Conservation (phyloP, 805 yeast species). For the Saturnispora sanitii region DNA sequence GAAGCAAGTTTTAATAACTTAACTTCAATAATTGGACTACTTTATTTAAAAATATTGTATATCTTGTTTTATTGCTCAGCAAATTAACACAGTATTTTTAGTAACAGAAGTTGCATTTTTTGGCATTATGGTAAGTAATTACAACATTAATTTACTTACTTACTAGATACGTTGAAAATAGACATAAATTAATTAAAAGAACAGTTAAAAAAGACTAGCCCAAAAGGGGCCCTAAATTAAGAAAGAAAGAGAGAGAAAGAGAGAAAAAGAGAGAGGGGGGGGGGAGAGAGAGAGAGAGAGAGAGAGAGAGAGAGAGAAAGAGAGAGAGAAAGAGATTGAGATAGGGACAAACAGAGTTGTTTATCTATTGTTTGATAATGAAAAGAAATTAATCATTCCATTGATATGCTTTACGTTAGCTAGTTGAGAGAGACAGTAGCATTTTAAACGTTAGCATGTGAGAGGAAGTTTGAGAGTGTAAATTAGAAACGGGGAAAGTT, state of each 20-base stretch:
- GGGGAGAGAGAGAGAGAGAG: conserved; percentile 3
- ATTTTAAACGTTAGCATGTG: not conserved
- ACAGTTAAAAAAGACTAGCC: conserved; percentile 25
- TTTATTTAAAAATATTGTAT: too few species aligned
- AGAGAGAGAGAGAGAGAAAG: conserved; percentile 4
- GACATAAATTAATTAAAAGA: not conserved
- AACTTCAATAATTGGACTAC: too few species aligned
- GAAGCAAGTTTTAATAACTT: too few species aligned
- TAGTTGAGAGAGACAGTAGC: too few species aligned
- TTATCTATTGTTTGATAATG: too few species aligned
- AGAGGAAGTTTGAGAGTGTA: not conserved
- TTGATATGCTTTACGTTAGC: not conserved
- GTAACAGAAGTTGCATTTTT: too few species aligned
- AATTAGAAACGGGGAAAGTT: not conserved
- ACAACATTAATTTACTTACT: too few species aligned
- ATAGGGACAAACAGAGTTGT: not conserved
- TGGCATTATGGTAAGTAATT: too few species aligned
- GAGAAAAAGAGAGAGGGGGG: not conserved
- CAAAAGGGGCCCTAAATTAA: too few species aligned
- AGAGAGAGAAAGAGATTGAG: not conserved
- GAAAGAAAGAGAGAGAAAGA: not conserved
- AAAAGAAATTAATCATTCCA: not conserved
- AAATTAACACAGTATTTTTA: too few species aligned
- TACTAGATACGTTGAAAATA: too few species aligned
- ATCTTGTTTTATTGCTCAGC: too few species aligned